Base-by-base conservation (phyloP, 169 alveolate genomes). In the Babesia ovis region DNA sequence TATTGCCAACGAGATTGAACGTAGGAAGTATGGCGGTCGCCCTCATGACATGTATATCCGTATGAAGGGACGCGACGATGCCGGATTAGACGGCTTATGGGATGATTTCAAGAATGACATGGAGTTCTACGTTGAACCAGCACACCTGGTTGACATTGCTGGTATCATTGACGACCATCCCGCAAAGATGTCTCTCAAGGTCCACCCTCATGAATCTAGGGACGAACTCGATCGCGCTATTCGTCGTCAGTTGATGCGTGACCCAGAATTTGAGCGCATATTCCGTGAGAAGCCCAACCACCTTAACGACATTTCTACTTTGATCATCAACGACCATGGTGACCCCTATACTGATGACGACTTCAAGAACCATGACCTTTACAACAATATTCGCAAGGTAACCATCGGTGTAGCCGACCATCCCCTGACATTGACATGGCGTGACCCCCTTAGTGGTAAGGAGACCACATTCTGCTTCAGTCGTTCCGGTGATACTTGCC, bases 341-440 rank as follows among this genome's bases (percentile, higher is more conserved):
- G 27, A 45, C 43, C 56, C 76, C 12, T 81, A 81, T 58, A 68
- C 43, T 22, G 85, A 81, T 53, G 89, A 81, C 35, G 89, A 81
- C 32, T 57, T 72, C 43, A 31, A 34, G n/a, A 34, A 35, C 32
- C 27, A 55, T 35, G 77, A 69, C 31, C 23, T 59, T 20, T 79
- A 60, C 53, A 54, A 45, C 43, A 59, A 51, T 39, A 55, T 64
- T 31, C 50, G 54, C 50, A 79, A 25, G 70, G 58, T 79, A 14
- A 46, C 72, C 42, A 43, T 79, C 12, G 87, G 87, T 31, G 77
- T 79, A 5, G 57, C 87, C 22, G 87, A 79, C 42, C 87, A 79
- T 42, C 83, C 87, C 16, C 29, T 79, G 37, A 56, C 64, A 4
- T 20, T 79, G 35, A 39, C 64, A 16, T 79, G 87, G 87, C 22